Evolutionary conservation across 2,329 filamentous ascomycete species (phyloP), one percentile per base, ranked within the genome.

Genomic region (Monosporascus sp.): DNA sequence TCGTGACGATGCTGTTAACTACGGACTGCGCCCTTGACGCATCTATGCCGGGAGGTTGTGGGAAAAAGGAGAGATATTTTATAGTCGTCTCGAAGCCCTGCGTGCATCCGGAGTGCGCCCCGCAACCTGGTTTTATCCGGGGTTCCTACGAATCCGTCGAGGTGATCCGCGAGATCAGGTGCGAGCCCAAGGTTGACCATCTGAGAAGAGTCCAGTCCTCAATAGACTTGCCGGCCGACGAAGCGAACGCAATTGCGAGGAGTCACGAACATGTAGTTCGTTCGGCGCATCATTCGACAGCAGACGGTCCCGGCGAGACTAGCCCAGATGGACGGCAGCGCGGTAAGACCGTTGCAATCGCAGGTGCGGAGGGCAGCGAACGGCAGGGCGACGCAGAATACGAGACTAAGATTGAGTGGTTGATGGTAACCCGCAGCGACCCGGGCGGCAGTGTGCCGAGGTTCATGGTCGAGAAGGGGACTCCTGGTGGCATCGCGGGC

Each of bases 91-190:
- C 91, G 2, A 91, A 88, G 68, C 93, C 93, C 1, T 89, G 91
- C 63, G 71, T 80, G 20, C 91, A 97, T 67, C 84, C 86, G 0
- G 84, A 90, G 54, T 86, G 88, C 37, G 85, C 86, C 20, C 78
- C 80, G 14, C 78, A 87, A 9, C 73, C 81, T 54, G 89, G 89
- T 17, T 93, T 87, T 67, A 89, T 96, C 48, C 81, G 91, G 41
- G 93, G 92, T 3, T 79, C 86, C 58, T 97, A 97, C 63, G 92
- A 97, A 73, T 95, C 89, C 1, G 87, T 97, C 17, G 93, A 97
- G 70, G 79, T 96, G 60, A 92, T 97, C 53, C 80, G 92, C 49
- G 92, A 97, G 70, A 80, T 97, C 15, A 87, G 86, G 1, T 67
- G 85, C 9, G 74, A 77, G 44, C 67, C 24, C 24, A 26, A 46